Base-by-base conservation (phyloP, 2,329 filamentous ascomycete species). In the Monosporascus sp. region DNA sequence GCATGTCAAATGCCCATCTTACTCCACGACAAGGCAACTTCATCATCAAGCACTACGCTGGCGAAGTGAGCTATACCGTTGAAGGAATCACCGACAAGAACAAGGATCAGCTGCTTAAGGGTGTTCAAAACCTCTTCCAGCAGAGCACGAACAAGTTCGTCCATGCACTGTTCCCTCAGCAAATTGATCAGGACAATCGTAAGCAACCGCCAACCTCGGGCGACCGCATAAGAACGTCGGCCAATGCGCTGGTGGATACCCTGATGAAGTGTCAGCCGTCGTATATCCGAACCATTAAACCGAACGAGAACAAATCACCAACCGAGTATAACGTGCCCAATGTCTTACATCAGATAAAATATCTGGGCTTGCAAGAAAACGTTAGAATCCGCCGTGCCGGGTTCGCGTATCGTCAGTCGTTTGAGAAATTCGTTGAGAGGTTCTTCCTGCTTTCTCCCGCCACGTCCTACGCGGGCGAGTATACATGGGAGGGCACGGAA, bases 21-120 rank as follows among this genome's bases (percentile, higher is more conserved):
- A 90, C 91, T 53, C 89, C 89, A 58, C 84, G 94, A 41, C 93
- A 97, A 72, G 93, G 93, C 49, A 94, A 90, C 69, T 99, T 99
- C 72, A 94, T 99, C 66, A 89, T 99, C 74, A 97, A 97, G 77
- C 94, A 99, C 73, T 99, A 99, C 68, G 94, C 94, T 53, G 94
- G 94, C 72, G 94, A 99, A 72, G 94, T 99, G 61, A 86, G 85
- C 60, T 99, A 99, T 70, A 89, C 89, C 2, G 87, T 97, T 3
- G 90, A 96, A 52, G 94, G 94, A 55, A 99, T 99, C 77, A 99
- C 94, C 1, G 94, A 99, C 71, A 99, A 99, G 81, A 99, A 97
- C 78, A 99, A 97, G 78, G 94, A 99, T 67, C 90, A 95, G 71
- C 79, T 99, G 45, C 77, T 97, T 54, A 99, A 99, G 76, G 94